Conservation (phyloP, 2,329 filamentous ascomycete species). For the Sporothrix schenckii region DNA sequence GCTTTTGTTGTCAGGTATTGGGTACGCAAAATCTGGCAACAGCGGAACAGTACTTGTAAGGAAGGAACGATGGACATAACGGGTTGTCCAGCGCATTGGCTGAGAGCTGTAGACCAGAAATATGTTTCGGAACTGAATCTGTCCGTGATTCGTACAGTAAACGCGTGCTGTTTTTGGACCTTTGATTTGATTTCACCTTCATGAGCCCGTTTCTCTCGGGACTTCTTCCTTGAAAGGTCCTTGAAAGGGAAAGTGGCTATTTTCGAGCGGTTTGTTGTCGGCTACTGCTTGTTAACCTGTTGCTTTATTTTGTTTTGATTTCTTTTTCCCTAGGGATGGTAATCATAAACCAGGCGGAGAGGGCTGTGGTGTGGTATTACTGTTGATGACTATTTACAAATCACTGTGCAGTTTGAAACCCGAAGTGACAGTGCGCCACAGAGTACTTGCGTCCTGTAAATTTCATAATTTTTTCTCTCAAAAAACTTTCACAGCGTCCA, state of each 20-base stretch:
- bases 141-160: too few species aligned
- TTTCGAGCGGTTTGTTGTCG: neutral
- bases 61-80: neutral
- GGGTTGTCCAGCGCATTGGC: too few species aligned
- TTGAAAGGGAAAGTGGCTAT: neutral
- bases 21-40: neutral
- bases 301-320: neutral
- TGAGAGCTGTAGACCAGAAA: neutral
- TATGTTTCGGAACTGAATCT: too few species aligned
- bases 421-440: too few species aligned
- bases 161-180: neutral
- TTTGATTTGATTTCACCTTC: neutral
- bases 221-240: neutral
- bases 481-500: conserved; percentile 3
- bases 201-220: neutral
- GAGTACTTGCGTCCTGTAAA: too few species aligned
- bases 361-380: too few species aligned
- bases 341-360: too few species aligned
- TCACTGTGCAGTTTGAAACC: too few species aligned
- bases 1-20: neutral
- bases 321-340: neutral
- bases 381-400: too few species aligned
- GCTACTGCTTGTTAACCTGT: neutral
- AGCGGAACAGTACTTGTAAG: neutral
- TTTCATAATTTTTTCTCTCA: neutral